Evolutionary conservation across 768 basidiomycete species (phyloP).

Genomic region (Sporobolomyces pararoseus): DNA sequence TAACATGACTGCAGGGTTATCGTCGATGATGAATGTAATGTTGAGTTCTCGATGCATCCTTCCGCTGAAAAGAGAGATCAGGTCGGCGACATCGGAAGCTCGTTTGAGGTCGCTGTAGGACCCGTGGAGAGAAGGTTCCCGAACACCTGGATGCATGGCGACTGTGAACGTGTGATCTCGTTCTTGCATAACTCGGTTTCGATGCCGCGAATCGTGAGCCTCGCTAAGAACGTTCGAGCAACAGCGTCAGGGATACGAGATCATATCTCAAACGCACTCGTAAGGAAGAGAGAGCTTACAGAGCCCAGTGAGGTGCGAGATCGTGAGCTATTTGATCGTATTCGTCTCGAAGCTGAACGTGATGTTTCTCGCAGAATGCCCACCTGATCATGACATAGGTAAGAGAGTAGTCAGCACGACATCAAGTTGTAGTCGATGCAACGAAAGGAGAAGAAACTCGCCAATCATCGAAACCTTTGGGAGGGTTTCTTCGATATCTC

Average conservation of each 20-base stretch:
- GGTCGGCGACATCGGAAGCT: conserved; percentile 43
- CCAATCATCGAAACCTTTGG: conserved; percentile 90
- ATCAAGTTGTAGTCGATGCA: background rate
- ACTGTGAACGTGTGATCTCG: conserved; percentile 46
- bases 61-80: conserved; percentile 39
- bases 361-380: conserved; percentile 54
- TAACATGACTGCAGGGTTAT: conserved; percentile 45
- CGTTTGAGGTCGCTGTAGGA: conserved; percentile 42
- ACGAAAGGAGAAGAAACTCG: conserved; percentile 47
- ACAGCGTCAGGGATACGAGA: background rate
- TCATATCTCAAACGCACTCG: background rate
- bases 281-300: conserved; percentile 54
- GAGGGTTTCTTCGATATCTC: conserved; percentile 72
- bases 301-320: conserved; percentile 75
- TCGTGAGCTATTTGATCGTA: conserved; percentile 63
- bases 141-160: conserved; percentile 34
- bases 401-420: background rate
- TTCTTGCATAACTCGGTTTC: conserved; percentile 44
- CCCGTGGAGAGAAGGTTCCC: conserved; percentile 30
- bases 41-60: conserved; percentile 40
- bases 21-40: conserved; percentile 46
- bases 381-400: conserved; percentile 50
- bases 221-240: conserved; percentile 30
- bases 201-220: conserved; percentile 41
- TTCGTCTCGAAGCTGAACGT: conserved; percentile 58